Base-by-base conservation (phyloP, 176 grass and related monocot species). In the Alloteropsis semialata region DNA sequence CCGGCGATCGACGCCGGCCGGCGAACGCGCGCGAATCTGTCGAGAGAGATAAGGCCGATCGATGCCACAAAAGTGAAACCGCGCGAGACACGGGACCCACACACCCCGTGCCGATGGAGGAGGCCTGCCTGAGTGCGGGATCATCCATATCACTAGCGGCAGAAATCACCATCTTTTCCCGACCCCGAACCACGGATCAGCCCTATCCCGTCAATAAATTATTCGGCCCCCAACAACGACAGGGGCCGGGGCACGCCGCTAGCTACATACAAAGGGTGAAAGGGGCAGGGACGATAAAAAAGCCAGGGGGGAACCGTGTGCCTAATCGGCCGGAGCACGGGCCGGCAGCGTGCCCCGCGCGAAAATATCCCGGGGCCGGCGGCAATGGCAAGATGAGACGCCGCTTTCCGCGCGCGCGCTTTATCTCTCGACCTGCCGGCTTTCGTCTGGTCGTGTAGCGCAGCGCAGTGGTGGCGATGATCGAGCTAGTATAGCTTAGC, bases 41-140 rank as follows among this genome's bases (percentile, higher is more conserved):
- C 42, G 61, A 51, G 62, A 51, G 62, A 51, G 87, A 89, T 85
- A 85, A 89, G 82, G 71, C 44, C 1, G 70, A 3, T 5, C 16
- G 36, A 1, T 16, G 38, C 44, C 21, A 13, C 6, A 45, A 0
- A 70, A 24, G 15, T 5, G 24, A 38, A 84, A 41, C 33, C 14
- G 32, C 60, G 6, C 59, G 30, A 53, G 30, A 53, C 67, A 69
- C 17, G 67, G 87, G 87, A 69, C 61, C 87, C n/a, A n/a, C n/a
- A n/a, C n/a, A n/a, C 86, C 70, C 13, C 66, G 39, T 16, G 39
- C 22, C 66, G 37, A 34, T 2, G 15, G 38, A 5, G 49, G 60
- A 38, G 79, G n/a, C 65, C 18, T 65, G n/a, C 65, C 18, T 65
- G 45, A 54, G 80, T 85, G 77, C 62, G 75, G 3, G 63, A 81